These are phyloP conservation scores for Phylloporus sp. DNA, from an alignment of 768 basidiomycete genomes.

Conservation along the genomic window DNA sequence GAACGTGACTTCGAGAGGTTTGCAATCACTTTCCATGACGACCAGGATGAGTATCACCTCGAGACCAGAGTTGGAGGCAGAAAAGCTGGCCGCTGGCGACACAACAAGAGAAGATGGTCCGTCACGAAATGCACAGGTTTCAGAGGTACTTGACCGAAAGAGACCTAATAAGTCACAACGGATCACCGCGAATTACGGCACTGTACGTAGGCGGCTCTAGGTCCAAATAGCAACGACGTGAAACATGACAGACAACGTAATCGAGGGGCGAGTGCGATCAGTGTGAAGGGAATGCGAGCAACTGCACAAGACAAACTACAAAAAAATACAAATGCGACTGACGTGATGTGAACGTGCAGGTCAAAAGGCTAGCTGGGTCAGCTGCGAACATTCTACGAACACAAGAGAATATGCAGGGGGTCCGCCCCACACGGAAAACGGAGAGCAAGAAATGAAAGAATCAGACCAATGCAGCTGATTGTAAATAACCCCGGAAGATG, in stretches of 20 bases:
- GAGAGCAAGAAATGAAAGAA: neutral
- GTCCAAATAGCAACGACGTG: conserved; percentile 11
- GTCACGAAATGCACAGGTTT: too few relatives aligned
- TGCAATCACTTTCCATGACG: conserved; percentile 17
- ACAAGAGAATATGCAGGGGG: conserved; percentile 5
- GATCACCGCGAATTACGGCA: neutral
- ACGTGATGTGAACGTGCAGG: conserved; percentile 5
- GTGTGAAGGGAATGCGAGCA: too few relatives aligned
- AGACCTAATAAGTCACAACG: conserved; percentile 18
- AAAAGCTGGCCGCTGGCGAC: neutral
- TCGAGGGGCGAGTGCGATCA: too few relatives aligned
- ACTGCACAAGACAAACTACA: too few relatives aligned
- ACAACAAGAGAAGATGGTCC: neutral
- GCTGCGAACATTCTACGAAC: neutral
- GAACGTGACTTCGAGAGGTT: conserved; percentile 50
- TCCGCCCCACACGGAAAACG: neutral
- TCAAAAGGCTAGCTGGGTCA: neutral
- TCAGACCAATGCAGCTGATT: conserved; percentile 67
- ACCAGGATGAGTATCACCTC: conserved; percentile 7
- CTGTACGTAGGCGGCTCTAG: conserved; percentile 3
- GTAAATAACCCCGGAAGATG: conserved; percentile 69
- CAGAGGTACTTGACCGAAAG: conserved; percentile 16
- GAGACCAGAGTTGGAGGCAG: neutral
- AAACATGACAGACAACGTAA: neutral
- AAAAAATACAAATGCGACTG: conserved; percentile 1